Evolutionary conservation across 257 asterid species (phyloP), one percentile per base, ranked within the genome.

Genomic region (Solanum chiquidenum): DNA sequence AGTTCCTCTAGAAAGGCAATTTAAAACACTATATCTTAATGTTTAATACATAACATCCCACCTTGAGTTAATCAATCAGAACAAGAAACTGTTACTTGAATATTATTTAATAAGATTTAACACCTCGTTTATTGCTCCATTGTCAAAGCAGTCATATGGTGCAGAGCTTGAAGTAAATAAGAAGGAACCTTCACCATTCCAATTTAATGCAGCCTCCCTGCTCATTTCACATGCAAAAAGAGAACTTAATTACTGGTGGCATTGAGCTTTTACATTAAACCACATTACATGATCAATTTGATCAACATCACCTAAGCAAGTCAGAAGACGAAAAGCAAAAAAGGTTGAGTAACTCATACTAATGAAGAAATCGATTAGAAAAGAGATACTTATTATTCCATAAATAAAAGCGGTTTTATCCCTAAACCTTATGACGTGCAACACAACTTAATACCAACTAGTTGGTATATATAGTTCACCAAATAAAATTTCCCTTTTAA

Each of bases 131-230:
- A 98, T 96, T 79, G 87, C 82, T 87, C 99, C 98, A 87, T 96
- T 96, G 89, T 97, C 95, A 23, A 86, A 91, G 95, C 99, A 93
- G 92, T 94, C 98, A 88, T 93, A 97, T 42, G 94, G 97, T 85
- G 98, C 99, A 27, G 99, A 95, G 94, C 99, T 96, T 77, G 99
- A 97, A 87, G 98, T 97, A 88, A 97, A 96, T 21, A 97, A 89
- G 92, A 97, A 97, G 88, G 98, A 93, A 84, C 99, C 99, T 90
- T 95, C 97, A 49, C 99, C 99, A 42, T 91, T 94, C 99, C 99
- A 97, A 46, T 88, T 93, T 82, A 94, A 92, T 73, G 96, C 94
- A 77, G 99, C 99, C 86, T 94, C 98, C 92, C 99, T 97, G 91
- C 86, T 86, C 42, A 55, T 72, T 64, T 80, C 68, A 80, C 68